Evolutionary conservation across 2,329 filamentous ascomycete genomes (phyloP), one percentile per base, ranked within the genome.

Genomic region (Cladosporium halotolerans): DNA sequence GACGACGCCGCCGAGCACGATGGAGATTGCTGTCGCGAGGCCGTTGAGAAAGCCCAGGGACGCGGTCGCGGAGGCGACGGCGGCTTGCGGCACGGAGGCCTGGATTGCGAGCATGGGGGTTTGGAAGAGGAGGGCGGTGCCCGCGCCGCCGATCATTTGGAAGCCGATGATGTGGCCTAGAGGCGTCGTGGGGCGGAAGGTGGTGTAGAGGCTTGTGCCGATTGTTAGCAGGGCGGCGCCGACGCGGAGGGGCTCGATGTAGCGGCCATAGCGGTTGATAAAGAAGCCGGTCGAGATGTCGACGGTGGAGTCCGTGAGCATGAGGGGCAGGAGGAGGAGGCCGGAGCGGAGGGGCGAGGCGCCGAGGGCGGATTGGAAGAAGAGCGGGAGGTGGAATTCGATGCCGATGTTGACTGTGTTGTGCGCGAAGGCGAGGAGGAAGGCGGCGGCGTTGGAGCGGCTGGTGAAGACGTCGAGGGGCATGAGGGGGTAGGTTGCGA

Each of bases 321-420:
- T 66, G 3, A 63, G 64, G 1, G 68, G 67, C 3, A 71, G 62
- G 13, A 70, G 56, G 36, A 68, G 89, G 45, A 91, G 60, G 18
- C 67, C 64, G 14, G 57, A 60, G 42, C 54, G 47, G 6, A 57
- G 50, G 5, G 88, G 85, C 0, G 78, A 77, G 2, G 81, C 82
- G 45, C 85, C 79, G 41, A 88, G 76, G 48, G 88, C 83, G 47
- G 84, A 80, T 70, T 95, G 89, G 71, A 90, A 92, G 74, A 95
- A 96, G 2, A 95, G 77, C 0, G 89, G 89, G 3, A 95, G 76
- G 72, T 87, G 93, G 75, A 92, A 95, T 57, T 80, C 82, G 28
- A 80, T 82, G 0, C 85, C 81, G 63, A 92, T 89, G 74, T 91
- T 92, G 58, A 86, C 82, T 60, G 85, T 80, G 43, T 85, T 85